These are phyloP conservation scores for Naumovozyma castellii DNA, from an alignment of 805 yeast genomes.

Conservation along the genomic window DNA sequence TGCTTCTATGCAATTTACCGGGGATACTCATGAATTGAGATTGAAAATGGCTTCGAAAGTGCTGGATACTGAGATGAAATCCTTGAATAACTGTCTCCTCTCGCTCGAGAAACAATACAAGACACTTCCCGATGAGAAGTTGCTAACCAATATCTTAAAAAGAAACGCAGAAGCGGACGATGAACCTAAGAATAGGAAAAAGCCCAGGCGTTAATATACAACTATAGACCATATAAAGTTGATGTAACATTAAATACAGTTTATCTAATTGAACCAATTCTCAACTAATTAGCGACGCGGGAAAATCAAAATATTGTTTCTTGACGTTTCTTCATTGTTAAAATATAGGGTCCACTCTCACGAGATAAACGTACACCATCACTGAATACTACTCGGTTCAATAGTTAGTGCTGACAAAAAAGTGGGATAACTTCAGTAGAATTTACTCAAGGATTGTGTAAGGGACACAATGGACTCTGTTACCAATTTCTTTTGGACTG, in stretches of 20 bases:
- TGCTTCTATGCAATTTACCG: too few species aligned
- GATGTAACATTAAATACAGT: too few species aligned
- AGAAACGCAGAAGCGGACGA: slow-evolving; percentile 25
- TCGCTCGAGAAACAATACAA: slow-evolving; percentile 27
- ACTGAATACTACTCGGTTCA: too few species aligned
- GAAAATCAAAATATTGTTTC: background rate
- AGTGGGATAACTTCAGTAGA: too few species aligned
- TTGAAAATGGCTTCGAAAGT: slow-evolving; percentile 46
- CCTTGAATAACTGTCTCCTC: slow-evolving; percentile 35
- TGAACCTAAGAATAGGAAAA: slow-evolving; percentile 3
- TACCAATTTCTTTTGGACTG: slow-evolving; percentile 8
- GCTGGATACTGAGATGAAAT: slow-evolving; percentile 44
- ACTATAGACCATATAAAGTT: too few species aligned
- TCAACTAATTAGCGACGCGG: background rate
- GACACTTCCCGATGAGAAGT: slow-evolving; percentile 48
- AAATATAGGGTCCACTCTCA: too few species aligned
- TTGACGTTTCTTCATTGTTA: too few species aligned
- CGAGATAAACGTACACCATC: too few species aligned
- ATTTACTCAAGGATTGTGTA: too few species aligned
- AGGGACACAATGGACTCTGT: slow-evolving; percentile 10
- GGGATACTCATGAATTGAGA: slow-evolving; percentile 22
- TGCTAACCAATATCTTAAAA: slow-evolving; percentile 50
- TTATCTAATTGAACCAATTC: too few species aligned
- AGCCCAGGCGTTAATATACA: too few species aligned
- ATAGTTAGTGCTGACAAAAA: too few species aligned